These are phyloP conservation scores for Nelumbo lutea DNA, from an alignment of 164 flowering plant genomes.

Conservation along the genomic window DNA sequence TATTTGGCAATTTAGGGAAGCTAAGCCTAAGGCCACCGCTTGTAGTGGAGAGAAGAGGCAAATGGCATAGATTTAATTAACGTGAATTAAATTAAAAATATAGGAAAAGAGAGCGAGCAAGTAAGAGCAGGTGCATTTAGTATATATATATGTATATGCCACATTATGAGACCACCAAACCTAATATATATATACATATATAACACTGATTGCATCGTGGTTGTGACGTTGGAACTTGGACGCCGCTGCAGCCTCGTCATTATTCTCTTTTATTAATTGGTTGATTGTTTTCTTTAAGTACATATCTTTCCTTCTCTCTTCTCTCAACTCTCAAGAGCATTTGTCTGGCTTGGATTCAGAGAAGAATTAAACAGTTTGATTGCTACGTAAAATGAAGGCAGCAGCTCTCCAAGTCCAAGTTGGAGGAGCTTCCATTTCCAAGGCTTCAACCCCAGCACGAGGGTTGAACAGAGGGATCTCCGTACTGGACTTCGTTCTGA, in stretches of 20 bases:
- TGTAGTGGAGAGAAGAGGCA: too few species aligned
- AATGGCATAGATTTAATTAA: too few species aligned
- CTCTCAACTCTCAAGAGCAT: neutral
- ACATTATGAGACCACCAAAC: neutral
- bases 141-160: too few species aligned
- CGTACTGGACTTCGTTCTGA: slow-evolving; percentile 42
- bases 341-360: too few species aligned
- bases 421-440: slow-evolving; percentile 30
- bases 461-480: slow-evolving; percentile 34
- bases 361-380: neutral
- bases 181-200: neutral
- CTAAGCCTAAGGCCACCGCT: too few species aligned
- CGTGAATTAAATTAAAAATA: too few species aligned
- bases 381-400: slow-evolving; percentile 24
- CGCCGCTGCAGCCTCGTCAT: too few species aligned
- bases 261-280: too few species aligned
- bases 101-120: neutral
- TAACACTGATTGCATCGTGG: too few species aligned
- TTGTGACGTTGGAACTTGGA: neutral
- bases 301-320: neutral
- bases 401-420: slow-evolving; percentile 10
- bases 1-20: too few species aligned
- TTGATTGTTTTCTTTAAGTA: neutral
- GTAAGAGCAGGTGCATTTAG: neutral
- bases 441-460: slow-evolving; percentile 5